A percentile compares a stretch with the other conserved stretches of the same genome.
These are phyloP conservation scores for Blastocystis sp. DNA, from an alignment of 352 stramenopile species.

Conservation along the genomic window DNA sequence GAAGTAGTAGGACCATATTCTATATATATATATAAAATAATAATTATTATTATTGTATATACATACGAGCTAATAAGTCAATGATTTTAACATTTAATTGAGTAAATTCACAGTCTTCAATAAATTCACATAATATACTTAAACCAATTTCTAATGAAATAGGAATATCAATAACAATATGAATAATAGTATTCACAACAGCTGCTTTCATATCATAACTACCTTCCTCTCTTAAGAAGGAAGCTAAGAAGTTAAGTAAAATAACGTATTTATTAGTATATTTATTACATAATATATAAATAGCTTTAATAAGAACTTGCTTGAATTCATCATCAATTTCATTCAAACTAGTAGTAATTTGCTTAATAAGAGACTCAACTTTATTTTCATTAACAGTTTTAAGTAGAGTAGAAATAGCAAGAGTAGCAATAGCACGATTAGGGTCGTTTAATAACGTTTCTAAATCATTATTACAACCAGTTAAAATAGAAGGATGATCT, in stretches of 20 bases:
- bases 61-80: constrained; percentile 8
- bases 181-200: constrained; percentile 88
- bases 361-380: constrained; percentile 49
- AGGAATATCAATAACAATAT: constrained; percentile 78
- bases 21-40: constrained; percentile 84
- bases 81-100: constrained; percentile 48
- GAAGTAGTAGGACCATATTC: constrained; percentile 73
- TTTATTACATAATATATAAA: constrained; percentile 87
- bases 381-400: constrained; percentile 70
- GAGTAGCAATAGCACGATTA: constrained; percentile 87
- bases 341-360: constrained; percentile 91
- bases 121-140: constrained; percentile 96
- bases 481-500: constrained; percentile 74
- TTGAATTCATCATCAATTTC: constrained; percentile 99
- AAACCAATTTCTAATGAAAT: constrained; percentile 75
- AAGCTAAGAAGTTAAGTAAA: constrained; percentile 86
- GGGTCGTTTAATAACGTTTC: constrained; percentile 81
- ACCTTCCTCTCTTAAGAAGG: constrained; percentile 80
- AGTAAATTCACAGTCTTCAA: constrained; percentile 82
- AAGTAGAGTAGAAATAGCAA: constrained; percentile 93
- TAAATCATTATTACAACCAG: constrained; percentile 93
- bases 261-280: constrained; percentile 90
- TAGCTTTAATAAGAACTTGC: constrained; percentile 84
- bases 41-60: no score
- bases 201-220: constrained; percentile 97